Evolutionary conservation across 192 early-diverging fungal genomes (phyloP), one percentile per base, ranked within the genome.

Genomic region (Backusella circina): DNA sequence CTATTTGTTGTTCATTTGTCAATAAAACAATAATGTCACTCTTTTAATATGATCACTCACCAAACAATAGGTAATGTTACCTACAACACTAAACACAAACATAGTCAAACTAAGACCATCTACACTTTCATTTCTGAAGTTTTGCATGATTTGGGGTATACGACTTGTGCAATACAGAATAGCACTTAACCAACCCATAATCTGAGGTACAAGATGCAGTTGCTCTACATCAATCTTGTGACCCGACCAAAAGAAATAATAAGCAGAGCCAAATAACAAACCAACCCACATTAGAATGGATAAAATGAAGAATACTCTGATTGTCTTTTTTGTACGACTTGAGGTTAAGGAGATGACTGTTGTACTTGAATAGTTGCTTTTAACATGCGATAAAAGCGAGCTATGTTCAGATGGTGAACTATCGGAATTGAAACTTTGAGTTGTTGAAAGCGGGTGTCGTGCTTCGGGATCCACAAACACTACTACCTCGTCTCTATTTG

Each of bases 141-240:
- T 96, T 83, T 92, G 89, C 73, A 92, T 86, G 65, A 96, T 94
- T 76, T 96, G 95, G 5, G 95, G 95, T 47, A 95, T 85, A 66
- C 94, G 88, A 6, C 89, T 86, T 28, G 85, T 77, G 35, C 91
- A 84, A 73, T 94, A 96, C 26, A 94, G 83, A 12, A 88, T 50
- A 0, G 93, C 93, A 57, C 91, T 92, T 6, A 82, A 82, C 87
- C 92, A 96, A 16, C 93, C 95, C 28, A 94, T 84, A 6, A 91
- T 57, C 73, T 94, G 89, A 36, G 91, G 87, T n/a, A 92, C 23
- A 0, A 75, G 12, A 37, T 80, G 72, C 9, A 76, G 32, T 13
- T 80, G 61, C 0, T 31, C 31, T 7, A 69, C n/a, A 70, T 81
- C 79, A 2, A 81, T 67, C 7, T 26, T 28, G 9, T 18, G 26